A percentile compares a stretch with the other conserved stretches of the same genome.
These are phyloP conservation scores for Leersia perrieri DNA, from an alignment of 176 grass and related monocot species.

Conservation along the genomic window DNA sequence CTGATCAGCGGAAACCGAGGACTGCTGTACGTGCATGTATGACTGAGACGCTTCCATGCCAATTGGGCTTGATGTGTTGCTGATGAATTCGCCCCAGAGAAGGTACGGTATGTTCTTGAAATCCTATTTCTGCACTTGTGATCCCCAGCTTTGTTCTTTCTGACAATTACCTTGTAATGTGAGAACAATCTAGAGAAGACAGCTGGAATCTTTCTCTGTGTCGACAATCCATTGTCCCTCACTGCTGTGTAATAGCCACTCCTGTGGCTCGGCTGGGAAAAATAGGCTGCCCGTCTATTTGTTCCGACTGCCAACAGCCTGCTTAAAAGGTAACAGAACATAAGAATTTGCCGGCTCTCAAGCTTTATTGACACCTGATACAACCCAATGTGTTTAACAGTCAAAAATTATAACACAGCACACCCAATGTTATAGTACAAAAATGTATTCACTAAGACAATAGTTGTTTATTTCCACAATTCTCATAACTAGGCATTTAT, in stretches of 20 bases:
- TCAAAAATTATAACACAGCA: not conserved
- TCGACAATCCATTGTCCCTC: slow-evolving; percentile 49
- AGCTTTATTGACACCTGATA: not conserved
- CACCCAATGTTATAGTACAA: not conserved
- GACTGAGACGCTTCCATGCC: slow-evolving; percentile 56
- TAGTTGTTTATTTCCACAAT: not conserved
- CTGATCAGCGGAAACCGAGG: slow-evolving; percentile 43
- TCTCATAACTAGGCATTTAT: not conserved
- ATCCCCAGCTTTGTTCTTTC: slow-evolving; percentile 39
- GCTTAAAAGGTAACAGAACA: slow-evolving; percentile 24
- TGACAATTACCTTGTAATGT: slow-evolving; percentile 44
- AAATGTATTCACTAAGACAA: not conserved
- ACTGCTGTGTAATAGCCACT: slow-evolving; percentile 28
- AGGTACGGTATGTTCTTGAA: slow-evolving; percentile 40
- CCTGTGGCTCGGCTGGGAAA: slow-evolving; percentile 52
- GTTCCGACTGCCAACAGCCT: slow-evolving; percentile 58
- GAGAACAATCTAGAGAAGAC: slow-evolving; percentile 61
- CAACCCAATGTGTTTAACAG: not conserved
- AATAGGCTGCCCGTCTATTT: slow-evolving; percentile 45
- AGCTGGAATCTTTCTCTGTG: slow-evolving; percentile 38
- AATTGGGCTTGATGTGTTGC: slow-evolving; percentile 52
- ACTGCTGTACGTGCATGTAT: slow-evolving; percentile 28
- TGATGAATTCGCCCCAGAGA: slow-evolving; percentile 36
- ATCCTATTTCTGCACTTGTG: slow-evolving; percentile 29
- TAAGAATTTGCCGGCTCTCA: slow-evolving; percentile 10